Evolutionary conservation across 2,329 filamentous ascomycete genomes (phyloP), one percentile per base, ranked within the genome.

Genomic region (Acrocalymma vagum): DNA sequence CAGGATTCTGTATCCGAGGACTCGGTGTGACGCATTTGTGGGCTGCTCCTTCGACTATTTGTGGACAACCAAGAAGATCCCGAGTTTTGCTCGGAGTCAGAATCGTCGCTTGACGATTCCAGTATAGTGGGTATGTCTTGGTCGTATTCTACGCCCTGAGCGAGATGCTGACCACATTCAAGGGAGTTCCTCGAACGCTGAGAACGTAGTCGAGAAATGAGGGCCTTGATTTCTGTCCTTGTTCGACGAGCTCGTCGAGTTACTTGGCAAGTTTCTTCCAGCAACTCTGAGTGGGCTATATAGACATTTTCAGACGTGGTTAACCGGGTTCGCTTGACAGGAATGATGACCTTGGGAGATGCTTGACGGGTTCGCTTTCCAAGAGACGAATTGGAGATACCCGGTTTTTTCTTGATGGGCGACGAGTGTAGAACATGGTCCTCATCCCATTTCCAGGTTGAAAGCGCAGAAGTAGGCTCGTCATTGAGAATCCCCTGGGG

Each of bases 301-400:
- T 46, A 23, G 3, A 52, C 43, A 2, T 45, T 48, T 13, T 48
- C 48, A 1, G 55, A 51, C 9, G 50, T 55, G 14, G 55, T 56
- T 21, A 52, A 21, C 7, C 53, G 42, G 3, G 30, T 38, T 7
- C 52, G 51, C 30, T 63, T 67, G 15, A 25, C 25, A 11, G 52
- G 33, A n/a, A 67, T 56, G n/a, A 65, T 15, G 1, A 68, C 62
- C 23, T 42, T 51, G 2, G 64, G 62, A 6, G 55, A 63, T 6
- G 50, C 29, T 6, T 55, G 45, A 16, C 62, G 56, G n/a, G 40
- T 48, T 4, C 62, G 57, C 39, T 64, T 64, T 3, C 61, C 47
- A 3, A 58, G 47, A 3, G 42, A 48, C 4, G 46, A 50, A 3
- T 18, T 35, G n/a, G 38, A 42, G n/a, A 24, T 24, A 6, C 42